Evolutionary conservation across 129 eudicot species (phyloP), one percentile per base, ranked within the genome.

Genomic region (Pulicaria dysenterica): DNA sequence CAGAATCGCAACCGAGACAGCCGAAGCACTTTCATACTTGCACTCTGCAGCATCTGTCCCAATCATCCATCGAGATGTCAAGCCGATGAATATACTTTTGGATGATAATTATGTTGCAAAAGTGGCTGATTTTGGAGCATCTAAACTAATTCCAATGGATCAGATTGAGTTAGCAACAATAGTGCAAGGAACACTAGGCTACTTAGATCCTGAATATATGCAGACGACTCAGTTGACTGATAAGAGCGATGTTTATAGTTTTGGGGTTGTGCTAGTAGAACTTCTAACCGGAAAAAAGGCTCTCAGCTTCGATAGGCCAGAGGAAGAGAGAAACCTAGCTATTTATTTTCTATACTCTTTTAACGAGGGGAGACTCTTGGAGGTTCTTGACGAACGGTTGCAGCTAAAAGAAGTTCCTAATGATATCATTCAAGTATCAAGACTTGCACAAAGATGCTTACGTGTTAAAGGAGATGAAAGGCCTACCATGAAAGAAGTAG

Each of bases 51-150:
- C 84, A 31, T 74, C 80, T 8, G 56, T 79, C 72, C 84, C 89
- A 6, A 78, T 82, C 64, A 79, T 82, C 41, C 90, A 85, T 54
- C 54, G 86, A 53, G 86, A 81, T 49, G 58, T 85, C 9, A 85
- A 85, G 58, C 77, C 86, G 7, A 70, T 48, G 16, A 85, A 85
- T 43, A 85, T 85, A 38, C 86, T 85, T 14, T 44, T 85, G 51
- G 89, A 85, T 49, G 64, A 78, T 3, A 71, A 39, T 10, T 85
- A 70, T 59, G 77, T 79, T 12, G 89, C 89, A 24, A 85, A 81
- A 79, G 86, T 85, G 38, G 70, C 89, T 6, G 89, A 85, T 81
- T 85, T 85, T 56, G 86, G 90, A 64, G 76, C 85, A 42, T 81
- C 85, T 10, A 84, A 47, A 55, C 69, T 84, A 62, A 60, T 85